Evolutionary conservation across 306 rosid genomes (phyloP), one percentile per base, ranked within the genome.

Genomic region (Quercus gilva): DNA sequence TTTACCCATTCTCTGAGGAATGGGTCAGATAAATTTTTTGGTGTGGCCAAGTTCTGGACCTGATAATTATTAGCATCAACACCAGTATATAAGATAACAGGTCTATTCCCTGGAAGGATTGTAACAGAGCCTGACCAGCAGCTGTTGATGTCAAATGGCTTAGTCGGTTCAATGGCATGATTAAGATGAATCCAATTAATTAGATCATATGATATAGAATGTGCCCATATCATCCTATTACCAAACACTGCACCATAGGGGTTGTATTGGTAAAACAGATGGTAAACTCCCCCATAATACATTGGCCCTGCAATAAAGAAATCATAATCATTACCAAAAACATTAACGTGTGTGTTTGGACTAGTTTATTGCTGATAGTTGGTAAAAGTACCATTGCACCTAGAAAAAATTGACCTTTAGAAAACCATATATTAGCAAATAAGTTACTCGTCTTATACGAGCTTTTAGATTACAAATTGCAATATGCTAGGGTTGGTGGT

Each of bases 1-100:
- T 79, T 85, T 14, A 74, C 68, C 88, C 88, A 81, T 37, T 81
- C 81, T 55, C 59, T 78, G 6, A 85, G 88, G 5, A 81, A 78
- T 23, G 88, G 88, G 67, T 85, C 85, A 56, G 85, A 78, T 11
- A 17, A 55, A 73, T 81, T 85, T 26, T 57, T 75, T 2, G 88
- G 88, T 5, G 55, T 17, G 11, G 76, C 88, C 25, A 85, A 57
- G 69, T 85, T 85, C 73, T 81, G 88, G 21, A 72, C 57, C 29
- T 85, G 81, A 67, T 43, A 74, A 1, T 69, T 13, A 0, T 81
- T 74, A 2, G 11, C 7, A 65, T 75, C 83, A 63, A 60, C 3
- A 5, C 88, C 88, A 1, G 85, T 85, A 78, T 81, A 85, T 41
- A 85, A 25, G 3, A 85, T 58, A 14, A 23, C 57, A 12, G 82